These are phyloP conservation scores for Leptodermis oblonga DNA, from an alignment of 257 asterid species.

Conservation along the genomic window DNA sequence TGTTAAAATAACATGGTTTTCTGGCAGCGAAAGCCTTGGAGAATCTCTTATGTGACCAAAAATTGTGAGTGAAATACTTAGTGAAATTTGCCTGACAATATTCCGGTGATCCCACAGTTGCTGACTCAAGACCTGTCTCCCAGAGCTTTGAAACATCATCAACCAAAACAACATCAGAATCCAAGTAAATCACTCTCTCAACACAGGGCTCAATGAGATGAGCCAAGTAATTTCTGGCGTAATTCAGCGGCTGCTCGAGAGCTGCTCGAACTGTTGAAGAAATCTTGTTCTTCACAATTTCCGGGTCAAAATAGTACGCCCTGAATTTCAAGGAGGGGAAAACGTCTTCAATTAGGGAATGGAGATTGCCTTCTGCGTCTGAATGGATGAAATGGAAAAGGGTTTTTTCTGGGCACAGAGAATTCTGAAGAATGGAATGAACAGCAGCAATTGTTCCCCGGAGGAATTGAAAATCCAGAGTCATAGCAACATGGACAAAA, in stretches of 20 bases:
- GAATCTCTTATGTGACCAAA: conserved; percentile 43
- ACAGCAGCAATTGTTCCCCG: conserved; percentile 72
- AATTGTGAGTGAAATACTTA: conserved; percentile 48
- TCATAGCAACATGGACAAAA: conserved; percentile 58
- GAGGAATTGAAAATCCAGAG: conserved; percentile 53
- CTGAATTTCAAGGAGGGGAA: conserved; percentile 48
- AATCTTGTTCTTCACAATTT: conserved; percentile 41
- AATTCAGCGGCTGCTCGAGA: conserved; percentile 67
- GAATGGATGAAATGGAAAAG: conserved; percentile 60
- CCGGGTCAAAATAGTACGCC: conserved; percentile 53
- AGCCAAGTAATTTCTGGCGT: conserved; percentile 58
- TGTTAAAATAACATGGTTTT: conserved; percentile 55
- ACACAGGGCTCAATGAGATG: conserved; percentile 53
- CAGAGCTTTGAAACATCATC: conserved; percentile 59
- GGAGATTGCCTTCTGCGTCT: conserved; percentile 28
- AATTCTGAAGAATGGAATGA: conserved; percentile 54
- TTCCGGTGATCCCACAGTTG: conserved; percentile 62
- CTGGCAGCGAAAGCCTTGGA: conserved; percentile 43
- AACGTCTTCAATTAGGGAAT: conserved; percentile 35
- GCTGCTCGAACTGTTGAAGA: conserved; percentile 53
- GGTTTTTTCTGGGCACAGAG: conserved; percentile 54
- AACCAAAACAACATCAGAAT: conserved; percentile 62
- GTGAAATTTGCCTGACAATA: conserved; percentile 72
- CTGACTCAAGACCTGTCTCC: conserved; percentile 33
- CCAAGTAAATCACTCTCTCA: conserved; percentile 51